Evolutionary conservation across 2,329 filamentous ascomycete species (phyloP), one percentile per base, ranked within the genome.

Genomic region (Diaporthe vaccinii): DNA sequence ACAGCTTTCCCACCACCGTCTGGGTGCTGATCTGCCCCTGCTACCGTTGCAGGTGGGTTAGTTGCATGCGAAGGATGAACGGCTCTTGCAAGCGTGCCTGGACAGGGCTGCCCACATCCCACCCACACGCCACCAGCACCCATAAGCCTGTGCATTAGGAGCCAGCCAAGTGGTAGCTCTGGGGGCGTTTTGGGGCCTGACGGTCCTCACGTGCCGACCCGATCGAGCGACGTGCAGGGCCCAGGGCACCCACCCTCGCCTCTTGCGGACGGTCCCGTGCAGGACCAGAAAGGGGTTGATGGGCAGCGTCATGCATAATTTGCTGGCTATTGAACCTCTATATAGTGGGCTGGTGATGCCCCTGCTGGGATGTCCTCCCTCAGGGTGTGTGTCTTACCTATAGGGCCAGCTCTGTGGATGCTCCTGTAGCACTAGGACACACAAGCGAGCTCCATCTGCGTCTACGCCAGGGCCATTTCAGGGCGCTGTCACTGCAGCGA

Each of bases 201-300:
- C 49, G 46, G 61, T 25, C 46, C 65, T 69, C 49, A 69, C 65
- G 65, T 69, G 65, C 49, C 46, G 8, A 17, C 71, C 71, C 71
- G 49, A 73, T 73, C 58, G 71, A 65, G 71, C 71, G 58, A 65
- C 71, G 20, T 73, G 71, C 71, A 73, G 36, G 25, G 59, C 46
- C 22, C 46, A 14, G 7, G 25, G 71, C 59, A 49, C 58, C 46
- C 36, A 61, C 49, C 58, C 70, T 73, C 44, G 58, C 36, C 70
- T 17, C 44, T 36, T 65, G 71, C 71, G 71, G 71, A 55, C 36
- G 46, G 71, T 73, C 71, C 71, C 58, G 71, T 73, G 58, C 71
- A 73, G 41, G 25, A 25, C 71, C 49, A 34, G 51, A 59, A 65
- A 65, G 12, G 49, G 65, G 36, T 44, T 22, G 58, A 44, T 46